Percentiles rank a stretch among this genome's conserved stretches.
phyloP scores from a whole-genome alignment of 176 grass and related monocot species.

The Aegilops bicornis region DNA sequence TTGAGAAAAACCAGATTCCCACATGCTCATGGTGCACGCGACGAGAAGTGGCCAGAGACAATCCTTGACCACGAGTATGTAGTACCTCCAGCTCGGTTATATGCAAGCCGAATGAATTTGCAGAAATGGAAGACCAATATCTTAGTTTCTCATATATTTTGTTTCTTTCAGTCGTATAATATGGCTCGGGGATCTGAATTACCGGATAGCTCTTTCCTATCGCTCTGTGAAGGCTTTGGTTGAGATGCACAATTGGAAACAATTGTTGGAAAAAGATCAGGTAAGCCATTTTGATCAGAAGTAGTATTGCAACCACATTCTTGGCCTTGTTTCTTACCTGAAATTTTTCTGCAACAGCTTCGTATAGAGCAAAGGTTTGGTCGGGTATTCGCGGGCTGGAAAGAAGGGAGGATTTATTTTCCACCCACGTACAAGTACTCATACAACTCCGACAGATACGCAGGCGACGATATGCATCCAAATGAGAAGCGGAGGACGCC shows the following conservation, averaged over 20 bases:
- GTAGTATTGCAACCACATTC: background rate
- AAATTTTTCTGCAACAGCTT: constrained; percentile 53
- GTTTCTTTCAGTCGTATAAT: constrained; percentile 73
- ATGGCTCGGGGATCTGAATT: constrained; percentile 99
- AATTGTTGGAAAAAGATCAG: constrained; percentile 90
- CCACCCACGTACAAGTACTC: constrained; percentile 98
- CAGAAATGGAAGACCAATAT: background rate
- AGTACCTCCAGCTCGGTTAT: background rate
- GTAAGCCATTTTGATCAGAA: constrained; percentile 29
- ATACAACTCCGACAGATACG: constrained; percentile 87
- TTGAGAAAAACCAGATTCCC: constrained; percentile 93
- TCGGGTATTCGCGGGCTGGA: constrained; percentile 83
- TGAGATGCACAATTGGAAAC: constrained; percentile 93
- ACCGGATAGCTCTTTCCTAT: constrained; percentile 90
- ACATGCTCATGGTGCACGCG: constrained; percentile 50
- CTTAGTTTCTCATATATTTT: background rate
- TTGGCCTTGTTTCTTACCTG: constrained; percentile 22
- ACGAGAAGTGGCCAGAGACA: constrained; percentile 72
- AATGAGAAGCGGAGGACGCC: constrained; percentile 92
- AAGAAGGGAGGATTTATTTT: constrained; percentile 95
- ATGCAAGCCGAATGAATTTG: background rate
- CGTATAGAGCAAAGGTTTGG: constrained; percentile 92
- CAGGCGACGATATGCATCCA: constrained; percentile 73
- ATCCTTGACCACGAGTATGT: constrained; percentile 91
- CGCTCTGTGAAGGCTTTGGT: constrained; percentile 91